These are phyloP conservation scores for Chiua sp. DNA, from an alignment of 1,284 basidiomycete species.

Conservation along the genomic window DNA sequence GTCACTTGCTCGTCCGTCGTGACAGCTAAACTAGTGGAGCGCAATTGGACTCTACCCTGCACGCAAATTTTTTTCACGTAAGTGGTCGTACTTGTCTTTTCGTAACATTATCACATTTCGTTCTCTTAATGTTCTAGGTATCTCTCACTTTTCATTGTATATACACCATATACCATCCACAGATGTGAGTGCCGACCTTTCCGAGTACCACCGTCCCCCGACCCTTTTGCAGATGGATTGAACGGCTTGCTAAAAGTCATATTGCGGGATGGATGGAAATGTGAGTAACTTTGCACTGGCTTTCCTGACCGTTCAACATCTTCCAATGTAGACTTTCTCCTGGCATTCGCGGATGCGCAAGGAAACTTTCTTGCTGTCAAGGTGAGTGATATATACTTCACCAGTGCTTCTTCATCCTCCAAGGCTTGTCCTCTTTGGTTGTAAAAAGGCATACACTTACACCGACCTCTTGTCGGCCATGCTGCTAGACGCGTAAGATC, in stretches of 20 bases:
- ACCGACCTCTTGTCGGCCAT: conserved; percentile 86
- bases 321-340: conserved; percentile 62
- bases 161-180: conserved; percentile 87
- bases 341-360: conserved; percentile 80
- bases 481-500: conserved; percentile 79
- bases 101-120: neutral
- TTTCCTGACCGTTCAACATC: neutral
- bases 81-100: conserved; percentile 33
- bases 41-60: conserved; percentile 76
- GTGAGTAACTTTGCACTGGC: conserved; percentile 45
- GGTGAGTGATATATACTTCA: conserved; percentile 36
- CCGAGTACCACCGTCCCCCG: too few relatives aligned
- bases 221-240: conserved; percentile 62
- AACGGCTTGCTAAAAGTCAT: conserved; percentile 79
- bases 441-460: conserved; percentile 72
- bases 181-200: conserved; percentile 51
- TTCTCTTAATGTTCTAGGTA: conserved; percentile 55
- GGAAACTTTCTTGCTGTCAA: conserved; percentile 86
- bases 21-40: conserved; percentile 70
- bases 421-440: neutral
- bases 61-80: conserved; percentile 83
- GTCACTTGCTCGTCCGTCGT: conserved; percentile 51
- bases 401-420: neutral
- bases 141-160: conserved; percentile 72
- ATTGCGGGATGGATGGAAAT: conserved; percentile 83